A percentile compares a stretch with the other conserved stretches of the same genome.
phyloP scores from a whole-genome alignment of 768 basidiomycete species.

The Saitozyma podzolica region DNA sequence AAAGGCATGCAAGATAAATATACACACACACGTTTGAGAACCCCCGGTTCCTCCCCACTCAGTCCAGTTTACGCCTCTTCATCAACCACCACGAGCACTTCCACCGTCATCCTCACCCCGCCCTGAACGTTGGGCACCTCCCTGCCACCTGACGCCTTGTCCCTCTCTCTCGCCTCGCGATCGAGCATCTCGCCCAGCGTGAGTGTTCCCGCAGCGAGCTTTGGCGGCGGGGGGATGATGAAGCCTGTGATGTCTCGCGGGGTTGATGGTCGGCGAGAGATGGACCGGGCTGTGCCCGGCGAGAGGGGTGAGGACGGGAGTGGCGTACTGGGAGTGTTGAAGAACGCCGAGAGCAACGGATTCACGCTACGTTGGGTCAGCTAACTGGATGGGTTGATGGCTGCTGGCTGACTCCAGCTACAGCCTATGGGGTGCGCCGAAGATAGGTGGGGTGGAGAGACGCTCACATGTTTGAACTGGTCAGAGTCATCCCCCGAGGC shows the following conservation, averaged over 20 bases:
- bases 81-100: constrained; percentile 5
- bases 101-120: background rate
- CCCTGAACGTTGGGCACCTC: background rate
- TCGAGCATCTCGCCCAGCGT: constrained; percentile 1
- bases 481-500: constrained; percentile 6
- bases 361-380: background rate
- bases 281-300: background rate
- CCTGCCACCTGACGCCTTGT: background rate
- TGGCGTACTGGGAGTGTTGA: background rate
- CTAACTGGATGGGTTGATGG: background rate
- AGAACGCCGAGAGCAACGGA: background rate
- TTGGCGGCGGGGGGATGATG: background rate
- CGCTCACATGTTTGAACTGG: constrained; percentile 7
- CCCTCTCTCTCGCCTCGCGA: background rate
- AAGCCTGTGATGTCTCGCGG: constrained; percentile 1
- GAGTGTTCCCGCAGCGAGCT: background rate
- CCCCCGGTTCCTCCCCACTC: background rate
- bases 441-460: too few relatives aligned
- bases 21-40: too few relatives aligned
- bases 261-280: constrained; percentile 1
- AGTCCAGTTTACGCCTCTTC: background rate
- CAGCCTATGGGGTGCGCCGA: too few relatives aligned
- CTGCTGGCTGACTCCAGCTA: too few relatives aligned
- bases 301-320: background rate
- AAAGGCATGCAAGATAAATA: too few relatives aligned